Evolutionary conservation across 208 protist genomes (phyloP), one percentile per base, ranked within the genome.

Genomic region (Wallacemonas sp.): DNA sequence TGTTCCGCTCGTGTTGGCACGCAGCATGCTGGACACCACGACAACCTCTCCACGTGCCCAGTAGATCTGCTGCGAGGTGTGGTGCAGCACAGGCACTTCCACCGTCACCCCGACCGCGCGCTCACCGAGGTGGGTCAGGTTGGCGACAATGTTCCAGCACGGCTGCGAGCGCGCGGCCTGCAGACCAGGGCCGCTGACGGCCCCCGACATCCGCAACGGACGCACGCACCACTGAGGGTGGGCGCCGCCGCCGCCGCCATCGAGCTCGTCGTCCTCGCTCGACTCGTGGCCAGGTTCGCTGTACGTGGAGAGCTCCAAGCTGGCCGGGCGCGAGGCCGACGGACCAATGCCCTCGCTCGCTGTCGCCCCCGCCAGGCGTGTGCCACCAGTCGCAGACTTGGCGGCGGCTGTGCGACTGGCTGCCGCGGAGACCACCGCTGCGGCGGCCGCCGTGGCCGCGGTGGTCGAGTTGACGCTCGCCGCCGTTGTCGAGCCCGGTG

Each of bases 201-300:
- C 77, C 25, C 69, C 52, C 32, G 57, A 33, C 12, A 26, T 50
- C 22, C 67, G 76, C 57, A 89, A 41, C 1, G 77, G 80, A 14
- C 78, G 74, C 45, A 89, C 82, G 45, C 86, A 92, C 82, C 82
- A 89, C 25, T 77, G 74, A 22, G 68, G 68, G 31, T 65, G 52
- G 18, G 71, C 25, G 25, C 63, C 64, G 12, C 62, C 57, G 20
- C 31, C 4, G 23, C 18, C 42, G 16, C 39, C 39, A 3, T 49
- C 57, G 11, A 25, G 23, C 33, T 28, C 26, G 11, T 32, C 41
- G 38, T 50, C 57, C 3, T 36, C 28, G n/a, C 31, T 59, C 31
- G 8, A 26, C n/a, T 59, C 32, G 10, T 2, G 5, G 4, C 52
- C 32, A 3, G n/a, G 3, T n/a, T 33, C 52, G 32, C 52, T 59